Evolutionary conservation across 1,284 basidiomycete species (phyloP).

Genomic region (Golubevia sp.): DNA sequence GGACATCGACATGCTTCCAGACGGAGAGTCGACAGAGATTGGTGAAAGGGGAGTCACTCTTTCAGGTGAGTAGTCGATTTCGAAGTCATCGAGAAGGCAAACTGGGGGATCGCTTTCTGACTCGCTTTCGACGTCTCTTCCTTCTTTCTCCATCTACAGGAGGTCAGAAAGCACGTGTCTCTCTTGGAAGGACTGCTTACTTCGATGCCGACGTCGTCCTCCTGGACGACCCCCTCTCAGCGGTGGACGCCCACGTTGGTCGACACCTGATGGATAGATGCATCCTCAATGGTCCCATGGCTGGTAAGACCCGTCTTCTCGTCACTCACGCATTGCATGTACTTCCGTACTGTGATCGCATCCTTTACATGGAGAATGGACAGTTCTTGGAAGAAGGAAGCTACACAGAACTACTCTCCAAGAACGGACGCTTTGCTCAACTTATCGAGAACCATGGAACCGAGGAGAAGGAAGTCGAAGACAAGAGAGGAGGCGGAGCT

Average conservation of each 20-base stretch:
- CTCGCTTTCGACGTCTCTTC: not conserved
- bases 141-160: too few species aligned
- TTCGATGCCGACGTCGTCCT: not conserved
- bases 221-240: not conserved
- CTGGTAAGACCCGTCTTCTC: constrained; percentile 16
- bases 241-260: not conserved
- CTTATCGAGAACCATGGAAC: not conserved
- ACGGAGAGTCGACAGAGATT: not conserved
- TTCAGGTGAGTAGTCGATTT: too few species aligned
- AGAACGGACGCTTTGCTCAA: not conserved
- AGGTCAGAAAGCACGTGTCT: not conserved
- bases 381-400: constrained; percentile 8
- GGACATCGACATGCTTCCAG: constrained; percentile 2
- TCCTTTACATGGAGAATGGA: constrained; percentile 21
- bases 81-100: too few species aligned
- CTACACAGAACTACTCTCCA: not conserved
- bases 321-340: constrained; percentile 26
- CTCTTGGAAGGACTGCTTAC: not conserved
- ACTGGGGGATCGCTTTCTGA: too few species aligned
- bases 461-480: not conserved
- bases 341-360: constrained; percentile 12
- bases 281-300: constrained; percentile 8
- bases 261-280: constrained; percentile 5
- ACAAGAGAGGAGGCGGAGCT: not conserved
- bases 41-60: not conserved